These are phyloP conservation scores for Candida frijolesensis DNA, from an alignment of 1,139 yeast genomes.

Conservation along the genomic window DNA sequence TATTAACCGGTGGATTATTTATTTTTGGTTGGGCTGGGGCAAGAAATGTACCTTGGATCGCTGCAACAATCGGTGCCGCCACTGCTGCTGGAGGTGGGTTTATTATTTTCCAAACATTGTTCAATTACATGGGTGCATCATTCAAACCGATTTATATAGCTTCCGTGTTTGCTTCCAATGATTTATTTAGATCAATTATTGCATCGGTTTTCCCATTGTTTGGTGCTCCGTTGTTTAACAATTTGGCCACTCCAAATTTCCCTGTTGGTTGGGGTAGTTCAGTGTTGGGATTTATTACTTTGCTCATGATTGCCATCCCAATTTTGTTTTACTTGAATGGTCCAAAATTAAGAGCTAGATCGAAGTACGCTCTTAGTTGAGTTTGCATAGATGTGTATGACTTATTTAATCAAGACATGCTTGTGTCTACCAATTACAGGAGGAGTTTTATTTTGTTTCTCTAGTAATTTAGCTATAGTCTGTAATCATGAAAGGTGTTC, in stretches of 20 bases:
- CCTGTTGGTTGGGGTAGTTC: slow-evolving; percentile 70
- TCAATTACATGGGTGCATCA: slow-evolving; percentile 62
- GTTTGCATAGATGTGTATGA: neutral
- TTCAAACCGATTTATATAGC: slow-evolving; percentile 40
- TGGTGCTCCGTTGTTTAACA: slow-evolving; percentile 47
- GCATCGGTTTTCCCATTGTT: slow-evolving; percentile 38
- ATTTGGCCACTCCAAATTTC: slow-evolving; percentile 30
- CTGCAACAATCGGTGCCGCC: slow-evolving; percentile 32
- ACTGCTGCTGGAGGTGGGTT: slow-evolving; percentile 32
- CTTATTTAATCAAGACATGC: too few species aligned
- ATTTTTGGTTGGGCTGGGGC: slow-evolving; percentile 37
- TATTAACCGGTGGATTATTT: slow-evolving; percentile 34
- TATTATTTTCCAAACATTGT: slow-evolving; percentile 33
- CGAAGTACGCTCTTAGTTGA: slow-evolving; percentile 41
- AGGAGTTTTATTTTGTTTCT: too few species aligned
- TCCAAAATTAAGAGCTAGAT: slow-evolving; percentile 40
- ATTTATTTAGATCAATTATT: slow-evolving; percentile 27
- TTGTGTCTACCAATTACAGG: too few species aligned
- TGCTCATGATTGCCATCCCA: slow-evolving; percentile 68
- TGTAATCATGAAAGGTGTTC: too few species aligned
- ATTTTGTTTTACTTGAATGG: slow-evolving; percentile 40
- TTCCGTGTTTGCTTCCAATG: slow-evolving; percentile 35
- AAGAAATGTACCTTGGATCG: slow-evolving; percentile 34
- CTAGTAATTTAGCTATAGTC: too few species aligned
- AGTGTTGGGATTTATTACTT: slow-evolving; percentile 55